phyloP scores from a whole-genome alignment of 2,329 filamentous ascomycete genomes.

The Elsinoe necatrix region DNA sequence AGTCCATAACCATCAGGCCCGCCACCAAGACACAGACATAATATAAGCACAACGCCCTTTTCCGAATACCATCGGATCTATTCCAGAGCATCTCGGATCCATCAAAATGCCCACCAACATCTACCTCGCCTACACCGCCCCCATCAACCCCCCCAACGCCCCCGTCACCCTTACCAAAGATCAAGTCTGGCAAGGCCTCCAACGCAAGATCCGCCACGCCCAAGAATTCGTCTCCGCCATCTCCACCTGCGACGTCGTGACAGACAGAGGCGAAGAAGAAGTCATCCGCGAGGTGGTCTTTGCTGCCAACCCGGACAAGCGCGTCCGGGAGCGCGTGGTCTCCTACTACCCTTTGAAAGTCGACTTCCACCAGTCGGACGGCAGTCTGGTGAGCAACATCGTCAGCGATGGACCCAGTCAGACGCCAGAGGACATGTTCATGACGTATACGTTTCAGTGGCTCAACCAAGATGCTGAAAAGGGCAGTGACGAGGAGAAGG shows the following conservation, averaged over 20 bases:
- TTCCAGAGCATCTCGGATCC: neutral
- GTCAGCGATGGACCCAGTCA: conserved; percentile 33
- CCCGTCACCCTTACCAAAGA: conserved; percentile 31
- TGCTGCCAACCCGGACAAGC: conserved; percentile 26
- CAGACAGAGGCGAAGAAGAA: conserved; percentile 27
- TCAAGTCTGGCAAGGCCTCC: conserved; percentile 39
- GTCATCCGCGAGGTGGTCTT: conserved; percentile 45
- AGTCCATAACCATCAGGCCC: conserved; percentile 3
- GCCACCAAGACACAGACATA: neutral
- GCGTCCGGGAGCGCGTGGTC: conserved; percentile 34
- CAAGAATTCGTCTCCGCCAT: conserved; percentile 41
- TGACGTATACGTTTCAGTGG: conserved; percentile 43
- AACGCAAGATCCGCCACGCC: conserved; percentile 39
- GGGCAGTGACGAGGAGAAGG: conserved; percentile 29
- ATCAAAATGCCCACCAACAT: conserved; percentile 21
- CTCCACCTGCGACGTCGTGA: conserved; percentile 32
- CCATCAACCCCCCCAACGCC: conserved; percentile 36
- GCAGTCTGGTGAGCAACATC: conserved; percentile 38
- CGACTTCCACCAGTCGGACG: conserved; percentile 39
- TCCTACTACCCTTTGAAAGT: conserved; percentile 38
- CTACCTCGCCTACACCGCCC: conserved; percentile 36
- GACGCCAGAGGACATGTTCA: conserved; percentile 30
- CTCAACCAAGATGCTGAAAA: conserved; percentile 29
- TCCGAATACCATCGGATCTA: neutral
- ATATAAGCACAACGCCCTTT: neutral